Evolutionary conservation across 2,329 filamentous ascomycete species (phyloP).

Genomic region (Xylariomycetidae sp.): DNA sequence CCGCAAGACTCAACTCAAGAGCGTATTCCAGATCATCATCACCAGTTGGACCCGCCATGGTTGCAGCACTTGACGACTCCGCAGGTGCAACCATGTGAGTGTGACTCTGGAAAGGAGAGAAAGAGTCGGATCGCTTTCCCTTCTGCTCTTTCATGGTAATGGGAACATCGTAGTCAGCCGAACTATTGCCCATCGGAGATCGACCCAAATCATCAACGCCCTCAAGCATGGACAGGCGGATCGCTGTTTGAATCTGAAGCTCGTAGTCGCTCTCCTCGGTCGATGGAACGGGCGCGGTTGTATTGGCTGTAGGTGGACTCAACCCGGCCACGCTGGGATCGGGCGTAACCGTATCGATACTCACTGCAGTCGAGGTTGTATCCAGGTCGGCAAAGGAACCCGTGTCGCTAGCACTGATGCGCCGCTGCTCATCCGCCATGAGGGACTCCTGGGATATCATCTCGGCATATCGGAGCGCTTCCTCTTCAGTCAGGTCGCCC

Average conservation of each 20-base stretch:
- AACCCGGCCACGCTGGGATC: conserved; percentile 45
- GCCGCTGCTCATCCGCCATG: conserved; percentile 49
- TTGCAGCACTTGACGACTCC: conserved; percentile 14
- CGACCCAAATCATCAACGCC: conserved; percentile 41
- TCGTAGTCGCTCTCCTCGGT: conserved; percentile 51
- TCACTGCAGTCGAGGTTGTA: conserved; percentile 28
- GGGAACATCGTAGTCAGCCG: conserved; percentile 45
- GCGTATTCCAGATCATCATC: conserved; percentile 58
- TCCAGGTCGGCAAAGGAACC: conserved; percentile 45
- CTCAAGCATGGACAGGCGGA: conserved; percentile 55
- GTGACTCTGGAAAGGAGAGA: conserved; percentile 32
- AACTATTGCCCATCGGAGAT: conserved; percentile 39
- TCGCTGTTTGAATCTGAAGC: conserved; percentile 55
- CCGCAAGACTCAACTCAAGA: conserved; percentile 53
- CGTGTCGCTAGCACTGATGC: conserved; percentile 43
- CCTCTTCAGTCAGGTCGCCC: conserved; percentile 58
- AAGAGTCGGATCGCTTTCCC: conserved; percentile 30
- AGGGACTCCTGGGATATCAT: conserved; percentile 60
- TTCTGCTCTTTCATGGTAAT: conserved; percentile 43
- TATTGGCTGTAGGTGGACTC: conserved; percentile 25
- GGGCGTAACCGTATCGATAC: conserved; percentile 45
- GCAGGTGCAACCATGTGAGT: conserved; percentile 24
- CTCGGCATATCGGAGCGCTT: conserved; percentile 58
- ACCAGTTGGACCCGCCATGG: conserved; percentile 16
- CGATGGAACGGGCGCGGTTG: conserved; percentile 18